Evolutionary conservation across 805 yeast species (phyloP).

Genomic region (Saturnispora bothae): DNA sequence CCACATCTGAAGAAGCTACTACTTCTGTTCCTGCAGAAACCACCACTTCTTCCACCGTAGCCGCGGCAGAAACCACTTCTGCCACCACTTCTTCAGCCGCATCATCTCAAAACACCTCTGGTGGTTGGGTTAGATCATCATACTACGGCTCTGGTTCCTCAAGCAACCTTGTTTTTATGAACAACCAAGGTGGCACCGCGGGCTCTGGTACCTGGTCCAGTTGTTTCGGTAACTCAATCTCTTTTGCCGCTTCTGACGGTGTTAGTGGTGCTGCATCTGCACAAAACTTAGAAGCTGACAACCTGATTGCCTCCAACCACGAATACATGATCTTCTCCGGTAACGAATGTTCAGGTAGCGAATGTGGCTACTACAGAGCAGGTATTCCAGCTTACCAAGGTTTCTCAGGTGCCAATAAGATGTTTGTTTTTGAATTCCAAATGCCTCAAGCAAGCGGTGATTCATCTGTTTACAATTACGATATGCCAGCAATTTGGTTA

Average conservation of each 20-base stretch:
- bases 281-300: slow-evolving; percentile 53
- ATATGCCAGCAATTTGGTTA: slow-evolving; percentile 92
- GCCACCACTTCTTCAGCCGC: slow-evolving; percentile 23
- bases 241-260: slow-evolving; percentile 75
- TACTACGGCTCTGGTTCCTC: slow-evolving; percentile 58
- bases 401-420: slow-evolving; percentile 72
- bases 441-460: slow-evolving; percentile 65
- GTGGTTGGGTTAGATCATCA: slow-evolving; percentile 65
- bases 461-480: slow-evolving; percentile 30
- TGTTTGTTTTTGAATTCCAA: slow-evolving; percentile 84
- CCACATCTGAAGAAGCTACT: slow-evolving; percentile 15
- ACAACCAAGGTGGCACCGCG: slow-evolving; percentile 73
- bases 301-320: slow-evolving; percentile 53
- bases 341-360: slow-evolving; percentile 41
- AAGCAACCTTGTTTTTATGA: slow-evolving; percentile 69
- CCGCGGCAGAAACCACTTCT: slow-evolving; percentile 9
- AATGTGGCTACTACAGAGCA: slow-evolving; percentile 79
- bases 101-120: slow-evolving; percentile 27
- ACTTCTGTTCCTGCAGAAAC: slow-evolving; percentile 23
- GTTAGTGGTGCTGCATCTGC: slow-evolving; percentile 60
- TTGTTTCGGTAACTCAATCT: slow-evolving; percentile 85
- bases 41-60: slow-evolving; percentile 16
- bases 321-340: slow-evolving; percentile 82
- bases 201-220: slow-evolving; percentile 86
- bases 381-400: slow-evolving; percentile 93